Base-by-base conservation (phyloP, 2,329 filamentous ascomycete genomes). In the Fusarium gaditjirri region DNA sequence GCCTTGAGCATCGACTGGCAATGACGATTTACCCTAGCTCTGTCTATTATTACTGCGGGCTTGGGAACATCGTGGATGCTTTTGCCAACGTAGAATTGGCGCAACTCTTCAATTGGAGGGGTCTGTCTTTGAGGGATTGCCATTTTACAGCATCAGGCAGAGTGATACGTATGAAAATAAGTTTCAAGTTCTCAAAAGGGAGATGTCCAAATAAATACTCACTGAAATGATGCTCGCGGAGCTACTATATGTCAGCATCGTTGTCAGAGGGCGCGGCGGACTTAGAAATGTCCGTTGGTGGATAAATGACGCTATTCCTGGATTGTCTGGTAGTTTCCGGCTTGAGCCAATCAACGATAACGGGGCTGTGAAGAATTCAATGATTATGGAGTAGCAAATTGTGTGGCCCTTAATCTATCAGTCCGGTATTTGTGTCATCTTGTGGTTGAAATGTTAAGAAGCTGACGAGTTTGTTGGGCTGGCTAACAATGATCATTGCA, bases 1-100 rank as follows among this genome's bases (percentile, higher is more conserved):
- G 88, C 84, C 0, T 84, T 75, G 0, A 89, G 83, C 86, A 92
- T 90, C 2, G 86, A 82, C 19, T 82, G 73, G 75, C 90, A 92
- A 65, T 92, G 90, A 7, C 84, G 80, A 8, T 80, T 78, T 6
- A 90, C 81, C 6, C 88, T 85, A 2, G 87, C 85, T 17, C 81
- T 76, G 68, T 92, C 89, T 1, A 92, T 76, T 7, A 92, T 80
- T 0, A 84, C 83, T 0, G 88, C 86, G 0, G 90, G 90, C 6
- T 87, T 87, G 11, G 86, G 86, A 0, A 91, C 70, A 9, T 77
- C 56, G 0, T 63, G 16, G 1, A 80, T 69, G n/a, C 46, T 47
- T 17, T 74, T 78, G 8, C 78, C 77, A 0, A 80, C 39, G 8
- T 80, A 80, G 3, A 75, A 78, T 7, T 71, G n/a, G 3, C 68